Evolutionary conservation across 1,139 yeast genomes (phyloP).

Genomic region (Schizosaccharomyces versatilis): DNA sequence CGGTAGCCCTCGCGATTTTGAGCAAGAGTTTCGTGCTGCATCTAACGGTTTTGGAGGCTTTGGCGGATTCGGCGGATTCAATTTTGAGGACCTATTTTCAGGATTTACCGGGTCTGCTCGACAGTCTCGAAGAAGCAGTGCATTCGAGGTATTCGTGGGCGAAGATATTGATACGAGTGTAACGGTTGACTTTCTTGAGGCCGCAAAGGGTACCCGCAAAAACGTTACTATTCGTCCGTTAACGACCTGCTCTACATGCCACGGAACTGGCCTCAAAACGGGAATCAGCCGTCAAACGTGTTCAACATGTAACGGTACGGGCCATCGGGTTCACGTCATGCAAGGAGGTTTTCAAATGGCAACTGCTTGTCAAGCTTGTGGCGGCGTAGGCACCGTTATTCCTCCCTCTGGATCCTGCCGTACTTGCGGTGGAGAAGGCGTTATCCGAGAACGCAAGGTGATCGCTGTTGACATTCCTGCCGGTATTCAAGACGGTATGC

Average conservation of each 20-base stretch:
- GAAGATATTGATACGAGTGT: constrained; percentile 65
- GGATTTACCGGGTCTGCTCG: constrained; percentile 46
- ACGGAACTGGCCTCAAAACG: constrained; percentile 62
- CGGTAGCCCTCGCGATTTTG: constrained; percentile 14
- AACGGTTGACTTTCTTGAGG: constrained; percentile 59
- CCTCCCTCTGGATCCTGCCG: constrained; percentile 48
- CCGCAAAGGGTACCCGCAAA: constrained; percentile 54
- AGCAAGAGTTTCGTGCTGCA: constrained; percentile 17
- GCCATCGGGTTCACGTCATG: constrained; percentile 63
- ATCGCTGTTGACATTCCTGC: constrained; percentile 70
- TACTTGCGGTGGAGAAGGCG: constrained; percentile 80
- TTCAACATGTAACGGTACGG: constrained; percentile 78
- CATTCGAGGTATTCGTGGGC: constrained; percentile 33
- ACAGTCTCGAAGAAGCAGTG: constrained; percentile 19
- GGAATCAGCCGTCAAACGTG: constrained; percentile 66
- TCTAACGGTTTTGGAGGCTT: constrained; percentile 14
- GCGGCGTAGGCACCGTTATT: constrained; percentile 68
- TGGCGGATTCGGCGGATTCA: constrained; percentile 25
- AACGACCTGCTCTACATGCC: constrained; percentile 58
- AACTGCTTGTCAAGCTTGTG: constrained; percentile 71
- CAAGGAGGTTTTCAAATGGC: constrained; percentile 96
- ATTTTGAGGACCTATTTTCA: constrained; percentile 64
- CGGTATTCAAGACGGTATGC: constrained; percentile 70
- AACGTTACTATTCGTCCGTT: constrained; percentile 51
- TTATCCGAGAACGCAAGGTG: constrained; percentile 39